Evolutionary conservation across 179 eudicot species (phyloP), one percentile per base, ranked within the genome.

Genomic region (Silene vulgaris): DNA sequence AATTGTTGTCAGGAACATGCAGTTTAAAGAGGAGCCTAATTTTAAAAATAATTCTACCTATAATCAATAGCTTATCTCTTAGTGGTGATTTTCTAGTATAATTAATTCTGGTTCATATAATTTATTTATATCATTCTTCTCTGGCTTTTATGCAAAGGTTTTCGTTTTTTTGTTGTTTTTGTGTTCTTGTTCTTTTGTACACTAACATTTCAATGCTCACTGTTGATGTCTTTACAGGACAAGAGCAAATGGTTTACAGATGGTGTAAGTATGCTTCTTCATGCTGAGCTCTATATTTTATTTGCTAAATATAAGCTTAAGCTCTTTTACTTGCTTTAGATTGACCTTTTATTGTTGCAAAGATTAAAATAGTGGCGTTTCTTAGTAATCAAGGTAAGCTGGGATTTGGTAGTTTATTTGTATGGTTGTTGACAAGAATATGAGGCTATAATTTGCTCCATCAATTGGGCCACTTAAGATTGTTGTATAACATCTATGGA

Each of bases 211-310:
- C 77, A 26, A 80, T 72, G 19, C 69, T 66, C 79, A 17, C n/a
- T 67, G 68, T 73, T 77, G 65, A 63, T 23, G 45, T 82, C 45
- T 81, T 70, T 82, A 80, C 96, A 90, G 96, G 93, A 82, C 65
- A 77, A 63, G 57, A 82, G 82, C 81, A 85, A 79, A 52, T 90
- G 96, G 96, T 89, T 90, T 75, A 86, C 77, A 69, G 78, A 60
- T 45, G 69, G 69, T 74, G 96, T 90, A 81, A 89, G 96, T 85
- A 66, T 80, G 76, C 73, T 75, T 80, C 70, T 77, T 37, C 78
- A 21, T 20, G 17, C 65, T 28, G 30, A 12, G 29, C 59, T 70
- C 40, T 60, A 17, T 8, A 20, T 11, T 61, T 69, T 6, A 9
- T 21, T 73, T 21, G 8, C 8, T 57, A 32, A 65, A 17, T 65